These are phyloP conservation scores for Amorphotheca resinae DNA, from an alignment of 495 filamentous ascomycete genomes.

Conservation along the genomic window DNA sequence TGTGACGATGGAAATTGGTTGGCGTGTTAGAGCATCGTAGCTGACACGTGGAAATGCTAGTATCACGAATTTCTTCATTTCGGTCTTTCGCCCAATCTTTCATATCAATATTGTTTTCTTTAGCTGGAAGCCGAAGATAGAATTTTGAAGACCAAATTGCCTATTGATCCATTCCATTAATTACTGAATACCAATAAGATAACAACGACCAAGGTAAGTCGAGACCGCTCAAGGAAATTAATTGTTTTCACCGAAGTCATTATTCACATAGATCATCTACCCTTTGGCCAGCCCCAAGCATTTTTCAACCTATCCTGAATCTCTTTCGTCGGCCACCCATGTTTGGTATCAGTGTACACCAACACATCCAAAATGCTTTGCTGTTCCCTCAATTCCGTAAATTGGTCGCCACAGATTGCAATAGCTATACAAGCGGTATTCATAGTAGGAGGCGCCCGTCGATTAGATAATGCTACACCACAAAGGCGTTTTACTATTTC, in stretches of 20 bases:
- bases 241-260: background rate
- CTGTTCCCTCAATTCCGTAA: constrained; percentile 12
- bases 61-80: no score
- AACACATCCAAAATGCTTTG: constrained; percentile 9
- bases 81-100: no score
- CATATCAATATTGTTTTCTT: no score
- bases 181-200: no score
- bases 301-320: constrained; percentile 2
- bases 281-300: constrained; percentile 1
- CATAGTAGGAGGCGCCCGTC: constrained; percentile 6
- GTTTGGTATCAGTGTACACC: constrained; percentile 14
- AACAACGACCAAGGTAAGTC: background rate
- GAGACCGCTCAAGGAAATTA: background rate
- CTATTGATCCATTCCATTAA: no score
- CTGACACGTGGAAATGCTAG: no score
- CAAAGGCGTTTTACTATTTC: background rate
- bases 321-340: constrained; percentile 22
- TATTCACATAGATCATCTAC: no score
- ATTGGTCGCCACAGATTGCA: constrained; percentile 16
- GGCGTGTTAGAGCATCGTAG: no score
- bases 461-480: constrained; percentile 14
- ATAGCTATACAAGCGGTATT: constrained; percentile 17
- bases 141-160: no score
- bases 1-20: background rate
- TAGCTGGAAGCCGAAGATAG: no score